Evolutionary conservation across 2,329 filamentous ascomycete species (phyloP).

Genomic region (Fusarium sp.): DNA sequence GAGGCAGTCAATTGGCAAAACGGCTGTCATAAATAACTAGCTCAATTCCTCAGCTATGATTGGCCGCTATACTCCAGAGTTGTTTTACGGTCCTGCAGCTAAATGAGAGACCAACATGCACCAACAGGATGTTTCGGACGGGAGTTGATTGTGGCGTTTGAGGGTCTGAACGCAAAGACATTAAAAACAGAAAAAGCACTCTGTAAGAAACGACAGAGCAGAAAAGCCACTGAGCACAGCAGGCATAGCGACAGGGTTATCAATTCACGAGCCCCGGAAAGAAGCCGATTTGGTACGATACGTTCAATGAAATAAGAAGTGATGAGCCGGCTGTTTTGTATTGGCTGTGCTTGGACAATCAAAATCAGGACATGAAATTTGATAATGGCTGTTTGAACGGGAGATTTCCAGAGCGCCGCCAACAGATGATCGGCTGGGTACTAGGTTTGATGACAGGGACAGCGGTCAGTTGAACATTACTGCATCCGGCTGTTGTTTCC

Average conservation of each 20-base stretch:
- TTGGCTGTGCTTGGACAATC: neutral
- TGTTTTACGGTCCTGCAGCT: conserved; percentile 11
- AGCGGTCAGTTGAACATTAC: conserved; percentile 13
- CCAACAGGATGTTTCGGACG: conserved; percentile 2
- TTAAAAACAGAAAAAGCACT: neutral
- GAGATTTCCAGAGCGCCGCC: neutral
- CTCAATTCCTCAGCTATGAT: neutral
- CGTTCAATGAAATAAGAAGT: neutral
- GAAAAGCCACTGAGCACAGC: conserved; percentile 5
- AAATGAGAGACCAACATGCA: conserved; percentile 1
- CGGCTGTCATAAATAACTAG: neutral
- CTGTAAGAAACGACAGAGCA: conserved; percentile 12
- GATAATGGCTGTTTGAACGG: conserved; percentile 6
- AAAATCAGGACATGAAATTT: neutral
- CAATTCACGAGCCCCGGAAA: neutral
- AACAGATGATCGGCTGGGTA: neutral
- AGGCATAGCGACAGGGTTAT: conserved; percentile 8
- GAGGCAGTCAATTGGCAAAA: neutral
- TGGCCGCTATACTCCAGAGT: neutral
- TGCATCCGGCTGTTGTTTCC: neutral
- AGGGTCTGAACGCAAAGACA: conserved; percentile 19
- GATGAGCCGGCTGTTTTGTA: neutral
- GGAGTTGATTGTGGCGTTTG: conserved; percentile 19
- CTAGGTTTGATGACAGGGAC: conserved; percentile 2
- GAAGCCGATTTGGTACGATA: conserved; percentile 13